Evolutionary conservation across 495 filamentous ascomycete species (phyloP).

Genomic region (Hypoxylon cercidicola): DNA sequence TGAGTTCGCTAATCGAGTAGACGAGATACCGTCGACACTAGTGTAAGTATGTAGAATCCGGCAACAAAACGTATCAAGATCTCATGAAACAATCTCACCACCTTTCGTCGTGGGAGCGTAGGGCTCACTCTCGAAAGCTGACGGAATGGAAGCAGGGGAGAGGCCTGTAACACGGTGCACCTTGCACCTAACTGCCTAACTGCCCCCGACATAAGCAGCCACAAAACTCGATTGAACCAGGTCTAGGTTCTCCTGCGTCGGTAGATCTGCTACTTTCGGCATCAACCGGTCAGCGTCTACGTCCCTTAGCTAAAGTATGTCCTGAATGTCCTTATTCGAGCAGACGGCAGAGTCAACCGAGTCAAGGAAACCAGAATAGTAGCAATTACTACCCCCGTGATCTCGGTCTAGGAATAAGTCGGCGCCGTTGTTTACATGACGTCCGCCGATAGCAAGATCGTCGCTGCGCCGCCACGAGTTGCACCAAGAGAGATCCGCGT

Average conservation of each 20-base stretch:
- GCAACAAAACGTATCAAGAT: neutral
- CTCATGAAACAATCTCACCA: conserved; percentile 9
- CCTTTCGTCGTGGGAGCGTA: conserved; percentile 13
- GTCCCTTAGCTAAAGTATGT: conserved; percentile 6
- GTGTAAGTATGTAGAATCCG: too few species aligned
- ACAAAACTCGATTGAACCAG: conserved; percentile 21
- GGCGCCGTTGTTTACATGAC: conserved; percentile 17
- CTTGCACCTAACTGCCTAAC: neutral
- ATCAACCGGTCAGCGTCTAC: conserved; percentile 19
- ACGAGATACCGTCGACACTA: neutral
- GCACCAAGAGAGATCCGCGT: conserved; percentile 10
- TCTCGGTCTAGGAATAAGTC: conserved; percentile 34
- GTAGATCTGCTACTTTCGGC: conserved; percentile 38
- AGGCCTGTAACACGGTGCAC: neutral
- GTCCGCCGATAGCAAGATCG: conserved; percentile 18
- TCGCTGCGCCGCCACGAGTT: conserved; percentile 17
- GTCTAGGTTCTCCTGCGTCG: conserved; percentile 39
- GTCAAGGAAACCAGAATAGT: conserved; percentile 32
- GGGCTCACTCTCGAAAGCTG: conserved; percentile 5
- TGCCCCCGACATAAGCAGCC: conserved; percentile 35
- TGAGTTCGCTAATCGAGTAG: neutral
- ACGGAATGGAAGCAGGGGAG: conserved; percentile 4
- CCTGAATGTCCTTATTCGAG: too few species aligned
- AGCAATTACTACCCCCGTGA: conserved; percentile 19
- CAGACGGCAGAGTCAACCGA: neutral